Evolutionary conservation across 2,329 filamentous ascomycete genomes (phyloP).

Genomic region (Fusarium sp.): DNA sequence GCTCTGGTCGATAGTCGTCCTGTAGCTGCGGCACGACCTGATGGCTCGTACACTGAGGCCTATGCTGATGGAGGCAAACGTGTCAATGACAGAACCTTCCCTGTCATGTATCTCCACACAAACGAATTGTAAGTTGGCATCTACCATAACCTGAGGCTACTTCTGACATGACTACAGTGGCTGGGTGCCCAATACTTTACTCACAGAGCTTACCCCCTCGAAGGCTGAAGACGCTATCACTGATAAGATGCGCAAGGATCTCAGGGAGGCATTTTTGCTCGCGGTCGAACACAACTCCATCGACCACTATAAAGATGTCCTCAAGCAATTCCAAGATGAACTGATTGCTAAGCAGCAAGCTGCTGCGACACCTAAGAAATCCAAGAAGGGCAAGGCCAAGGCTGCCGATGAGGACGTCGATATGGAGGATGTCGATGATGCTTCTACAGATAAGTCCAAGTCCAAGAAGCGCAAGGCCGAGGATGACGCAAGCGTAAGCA

Average conservation of each 20-base stretch:
- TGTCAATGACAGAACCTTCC: slow-evolving; percentile 85
- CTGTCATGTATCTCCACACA: slow-evolving; percentile 93
- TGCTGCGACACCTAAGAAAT: slow-evolving; percentile 57
- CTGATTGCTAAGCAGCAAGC: slow-evolving; percentile 63
- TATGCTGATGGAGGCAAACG: slow-evolving; percentile 91
- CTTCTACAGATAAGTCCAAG: slow-evolving; percentile 71
- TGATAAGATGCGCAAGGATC: slow-evolving; percentile 83
- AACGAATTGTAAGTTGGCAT: slow-evolving; percentile 90
- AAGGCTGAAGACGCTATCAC: slow-evolving; percentile 77
- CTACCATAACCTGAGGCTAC: neutral
- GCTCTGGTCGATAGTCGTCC: slow-evolving; percentile 82
- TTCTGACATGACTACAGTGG: slow-evolving; percentile 68
- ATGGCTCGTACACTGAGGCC: slow-evolving; percentile 89
- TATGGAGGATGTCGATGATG: slow-evolving; percentile 72
- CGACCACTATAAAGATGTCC: slow-evolving; percentile 84
- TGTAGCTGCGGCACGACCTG: slow-evolving; percentile 82
- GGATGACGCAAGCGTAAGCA: slow-evolving; percentile 71
- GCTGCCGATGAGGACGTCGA: slow-evolving; percentile 70
- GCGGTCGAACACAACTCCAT: slow-evolving; percentile 84
- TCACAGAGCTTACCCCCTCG: slow-evolving; percentile 81
- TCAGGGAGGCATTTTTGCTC: slow-evolving; percentile 83
- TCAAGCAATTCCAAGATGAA: slow-evolving; percentile 77
- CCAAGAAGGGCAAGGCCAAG: slow-evolving; percentile 64
- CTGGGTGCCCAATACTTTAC: slow-evolving; percentile 89
- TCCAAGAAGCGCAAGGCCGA: slow-evolving; percentile 87